Evolutionary conservation across 768 basidiomycete genomes (phyloP), one percentile per base, ranked within the genome.

Genomic region (Neoboletus magnificus): DNA sequence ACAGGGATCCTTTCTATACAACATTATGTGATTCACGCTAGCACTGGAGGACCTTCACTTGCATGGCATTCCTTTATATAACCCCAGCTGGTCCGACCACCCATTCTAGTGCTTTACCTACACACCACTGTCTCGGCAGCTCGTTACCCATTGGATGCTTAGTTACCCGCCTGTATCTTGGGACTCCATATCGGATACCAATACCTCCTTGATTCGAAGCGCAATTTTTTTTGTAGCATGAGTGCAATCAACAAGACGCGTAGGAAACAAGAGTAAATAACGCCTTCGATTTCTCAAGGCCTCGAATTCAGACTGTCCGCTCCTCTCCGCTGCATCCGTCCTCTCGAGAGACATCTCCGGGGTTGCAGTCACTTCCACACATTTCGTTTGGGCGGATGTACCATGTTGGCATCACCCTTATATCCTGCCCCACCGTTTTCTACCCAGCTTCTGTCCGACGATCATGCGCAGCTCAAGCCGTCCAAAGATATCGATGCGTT

Each of bases 401-500:
- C 41, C 68, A 89, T 90, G 87, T 78, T 90, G 35, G 87, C 84
- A 52, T 79, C 82, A 22, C 85, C 86, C 15, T 77, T 86, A 60
- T 73, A 82, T 60, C 84, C 81, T 52, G 61, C 79, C 7, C 69
- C 78, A 29, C 75, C 79, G 48, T 85, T 87, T 64, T 73, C 81
- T 37, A 70, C 77, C 6, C 76, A 80, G 48, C 77, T 79, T 64
- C 65, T 63, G 44, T 66, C 81, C 32, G 82, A 85, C 48, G 81
- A 82, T 64, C 65, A 76, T 42, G 63, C 77, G 29, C 82, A 83
- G 60, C 84, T 82, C 67, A 77, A 82, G 41, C 88, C 88, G 4
- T 79, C 85, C 36, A 83, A 82, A 66, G 87, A 91, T 67, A 67
- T 86, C 57, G 87, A 89, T 56, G 75, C 84, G 4, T 91, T 90